Percentiles rank a stretch among this genome's conserved stretches.
Evolutionary conservation across 257 asterid species (phyloP).

Genomic region (Jacaranda mimosifolia): DNA sequence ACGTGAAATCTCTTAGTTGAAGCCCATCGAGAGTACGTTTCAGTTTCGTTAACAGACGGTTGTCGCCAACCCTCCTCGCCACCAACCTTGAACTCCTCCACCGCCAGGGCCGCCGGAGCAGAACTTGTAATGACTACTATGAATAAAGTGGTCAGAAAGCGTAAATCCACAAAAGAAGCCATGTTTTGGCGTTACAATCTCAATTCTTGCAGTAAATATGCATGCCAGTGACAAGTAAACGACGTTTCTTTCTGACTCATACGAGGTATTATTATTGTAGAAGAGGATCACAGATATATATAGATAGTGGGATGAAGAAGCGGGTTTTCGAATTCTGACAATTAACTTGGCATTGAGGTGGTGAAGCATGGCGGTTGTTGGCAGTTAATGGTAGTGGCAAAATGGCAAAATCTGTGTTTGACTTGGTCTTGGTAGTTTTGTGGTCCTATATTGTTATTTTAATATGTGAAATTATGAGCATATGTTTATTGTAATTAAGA

Average conservation of each 20-base stretch:
- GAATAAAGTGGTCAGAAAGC: slow-evolving; percentile 33
- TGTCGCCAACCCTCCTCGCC: slow-evolving; percentile 66
- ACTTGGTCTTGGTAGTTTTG: slow-evolving; percentile 26
- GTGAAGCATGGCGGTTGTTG: slow-evolving; percentile 56
- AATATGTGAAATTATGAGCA: too few species aligned
- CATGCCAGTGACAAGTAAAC: neutral
- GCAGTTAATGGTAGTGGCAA: slow-evolving; percentile 34
- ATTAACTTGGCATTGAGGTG: slow-evolving; percentile 30
- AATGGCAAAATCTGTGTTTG: slow-evolving; percentile 28
- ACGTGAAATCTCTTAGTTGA: slow-evolving; percentile 54
- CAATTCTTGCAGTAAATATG: neutral
- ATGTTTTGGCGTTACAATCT: slow-evolving; percentile 12
- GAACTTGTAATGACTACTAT: slow-evolving; percentile 22
- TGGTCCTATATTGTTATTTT: too few species aligned
- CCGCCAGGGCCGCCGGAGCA: slow-evolving; percentile 34
- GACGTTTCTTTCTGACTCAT: neutral
- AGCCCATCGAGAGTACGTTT: slow-evolving; percentile 66
- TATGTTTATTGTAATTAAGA: too few species aligned
- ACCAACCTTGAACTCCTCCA: slow-evolving; percentile 76
- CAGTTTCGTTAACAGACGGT: slow-evolving; percentile 53
- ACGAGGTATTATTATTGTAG: neutral
- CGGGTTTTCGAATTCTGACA: slow-evolving; percentile 14
- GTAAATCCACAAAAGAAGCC: slow-evolving; percentile 30
- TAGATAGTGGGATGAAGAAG: slow-evolving; percentile 7
- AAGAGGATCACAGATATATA: neutral